Base-by-base conservation (phyloP, 106 monocot species). In the Acorus gramineus region DNA sequence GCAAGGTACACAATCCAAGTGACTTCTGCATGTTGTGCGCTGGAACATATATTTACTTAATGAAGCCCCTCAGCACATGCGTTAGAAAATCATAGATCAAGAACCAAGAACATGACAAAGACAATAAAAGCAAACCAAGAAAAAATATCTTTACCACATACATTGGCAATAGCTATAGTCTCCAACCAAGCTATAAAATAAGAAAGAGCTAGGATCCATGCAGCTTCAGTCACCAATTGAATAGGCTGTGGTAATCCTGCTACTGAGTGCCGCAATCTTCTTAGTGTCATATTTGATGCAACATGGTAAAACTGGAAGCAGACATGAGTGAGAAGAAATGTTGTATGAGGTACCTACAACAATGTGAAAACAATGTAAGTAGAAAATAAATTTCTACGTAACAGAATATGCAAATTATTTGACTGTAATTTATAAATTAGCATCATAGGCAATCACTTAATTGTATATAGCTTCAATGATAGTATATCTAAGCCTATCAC, bases 121-220 rank as follows among this genome's bases (percentile, higher is more conserved):
- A 28, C 28, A 28, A 28, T 28, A 28, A 28, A 28, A 28, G 28
- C 28, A 28, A 28, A 28, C 28, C 28, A 28, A 28, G 28, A 0
- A 28, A 28, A 28, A 28, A 13, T 64, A 59, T 59, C 47, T 57
- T 58, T 14, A 8, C 49, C 62, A 81, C 89, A 63, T 85, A 90
- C 95, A 82, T 87, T 95, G 68, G 95, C 76, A 78, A 95, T 95
- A 43, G 95, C 90, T 64, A 90, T 6, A 47, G 95, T 95, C 58
- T 95, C 95, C 90, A 95, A 72, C 63, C 76, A 95, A 50, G 95
- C 95, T 62, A 95, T 85, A 69, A 95, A 95, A 78, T 95, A 95
- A 65, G 87, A 80, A 6, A 95, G 74, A 55, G 78, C 84, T 51
- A 95, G 79, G 56, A 95, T 68, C 95, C 90, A 95, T 51, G 78